Conservation (phyloP, 345 rosid genomes). For the Acer saccharum region DNA sequence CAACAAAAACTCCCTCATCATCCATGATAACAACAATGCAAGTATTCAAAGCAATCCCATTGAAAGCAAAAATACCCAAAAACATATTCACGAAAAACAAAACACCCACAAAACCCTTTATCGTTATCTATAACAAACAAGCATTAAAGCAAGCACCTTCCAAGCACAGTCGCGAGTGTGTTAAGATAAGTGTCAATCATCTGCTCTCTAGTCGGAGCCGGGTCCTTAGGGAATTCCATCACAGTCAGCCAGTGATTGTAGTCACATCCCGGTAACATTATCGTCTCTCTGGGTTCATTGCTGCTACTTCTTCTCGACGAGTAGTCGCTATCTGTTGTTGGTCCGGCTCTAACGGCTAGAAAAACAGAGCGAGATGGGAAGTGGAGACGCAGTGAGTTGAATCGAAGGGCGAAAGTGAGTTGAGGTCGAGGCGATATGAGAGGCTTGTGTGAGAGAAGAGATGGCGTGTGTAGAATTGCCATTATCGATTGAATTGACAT, state of each 20-base stretch:
- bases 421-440: slow-evolving; percentile 14
- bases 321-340: slow-evolving; percentile 58
- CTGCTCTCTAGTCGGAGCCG: slow-evolving; percentile 89
- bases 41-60: not conserved
- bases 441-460: not conserved
- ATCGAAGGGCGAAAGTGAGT: not conserved
- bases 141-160: slow-evolving; percentile 51
- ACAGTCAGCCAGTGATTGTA: slow-evolving; percentile 97
- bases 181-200: slow-evolving; percentile 94
- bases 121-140: not conserved
- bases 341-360: slow-evolving; percentile 43
- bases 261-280: slow-evolving; percentile 93
- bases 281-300: slow-evolving; percentile 80
- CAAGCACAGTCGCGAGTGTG: slow-evolving; percentile 85
- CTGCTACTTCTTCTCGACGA: slow-evolving; percentile 71
- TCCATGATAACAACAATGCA: not conserved
- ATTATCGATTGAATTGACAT: not conserved
- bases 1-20: not conserved
- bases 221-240: slow-evolving; percentile 97
- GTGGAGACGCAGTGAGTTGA: not conserved
- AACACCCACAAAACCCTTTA: not conserved
- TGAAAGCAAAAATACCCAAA: not conserved
- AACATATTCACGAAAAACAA: not conserved
- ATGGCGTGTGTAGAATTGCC: slow-evolving; percentile 1
- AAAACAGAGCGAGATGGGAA: not conserved